A percentile compares a stretch with the other conserved stretches of the same genome.
Evolutionary conservation across 306 rosid genomes (phyloP).

Genomic region (Castanea crenata): DNA sequence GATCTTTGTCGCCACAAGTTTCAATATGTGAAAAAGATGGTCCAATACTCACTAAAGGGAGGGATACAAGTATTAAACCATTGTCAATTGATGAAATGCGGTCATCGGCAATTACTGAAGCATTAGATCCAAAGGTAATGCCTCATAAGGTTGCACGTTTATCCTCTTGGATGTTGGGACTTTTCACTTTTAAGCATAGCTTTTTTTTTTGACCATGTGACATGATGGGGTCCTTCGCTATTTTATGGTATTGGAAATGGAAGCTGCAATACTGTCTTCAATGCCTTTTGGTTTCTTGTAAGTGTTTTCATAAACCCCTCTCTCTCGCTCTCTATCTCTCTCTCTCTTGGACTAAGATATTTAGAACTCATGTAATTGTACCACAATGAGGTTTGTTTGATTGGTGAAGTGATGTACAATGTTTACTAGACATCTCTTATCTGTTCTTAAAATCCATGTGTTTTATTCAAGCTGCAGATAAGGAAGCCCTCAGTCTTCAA

Average conservation of each 20-base stretch:
- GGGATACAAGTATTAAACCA: slow-evolving; percentile 22
- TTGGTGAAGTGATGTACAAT: neutral
- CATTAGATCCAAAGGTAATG: slow-evolving; percentile 43
- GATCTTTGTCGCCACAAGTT: slow-evolving; percentile 48
- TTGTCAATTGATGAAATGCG: slow-evolving; percentile 42
- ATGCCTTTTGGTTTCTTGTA: neutral
- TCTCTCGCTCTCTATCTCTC: neutral
- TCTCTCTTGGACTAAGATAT: neutral
- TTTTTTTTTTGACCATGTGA: neutral
- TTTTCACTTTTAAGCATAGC: neutral
- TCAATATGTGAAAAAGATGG: slow-evolving; percentile 30
- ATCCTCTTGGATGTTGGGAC: neutral
- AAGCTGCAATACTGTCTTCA: neutral
- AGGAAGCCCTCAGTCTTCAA: too few relatives aligned
- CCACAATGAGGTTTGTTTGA: too few relatives aligned
- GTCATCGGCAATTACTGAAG: slow-evolving; percentile 35
- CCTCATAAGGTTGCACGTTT: neutral
- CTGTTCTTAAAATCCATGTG: too few relatives aligned
- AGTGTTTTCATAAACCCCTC: neutral
- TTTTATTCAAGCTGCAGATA: too few relatives aligned
- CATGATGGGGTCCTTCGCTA: neutral
- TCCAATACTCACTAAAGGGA: slow-evolving; percentile 18
- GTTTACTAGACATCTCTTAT: too few relatives aligned
- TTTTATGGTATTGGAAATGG: neutral
- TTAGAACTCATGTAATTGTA: neutral